These are phyloP conservation scores for Suillus brevipes DNA, from an alignment of 768 basidiomycete species.

Conservation along the genomic window DNA sequence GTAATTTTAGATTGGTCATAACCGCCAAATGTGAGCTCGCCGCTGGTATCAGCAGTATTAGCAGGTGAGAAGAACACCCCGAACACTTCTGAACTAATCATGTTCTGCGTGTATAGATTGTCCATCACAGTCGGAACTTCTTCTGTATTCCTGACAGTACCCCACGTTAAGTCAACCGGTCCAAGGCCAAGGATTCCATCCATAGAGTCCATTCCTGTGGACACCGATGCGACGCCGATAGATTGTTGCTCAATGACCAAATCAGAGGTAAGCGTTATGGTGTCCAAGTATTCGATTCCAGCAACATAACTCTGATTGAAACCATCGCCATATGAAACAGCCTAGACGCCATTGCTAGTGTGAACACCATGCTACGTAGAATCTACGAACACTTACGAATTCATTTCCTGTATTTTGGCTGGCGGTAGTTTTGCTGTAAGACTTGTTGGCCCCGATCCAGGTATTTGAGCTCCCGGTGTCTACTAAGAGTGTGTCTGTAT, in stretches of 20 bases:
- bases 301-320: conserved; percentile 6
- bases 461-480: conserved; percentile 26
- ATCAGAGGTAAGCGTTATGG: conserved; percentile 13
- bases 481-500: conserved; percentile 17
- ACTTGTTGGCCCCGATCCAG: conserved; percentile 19
- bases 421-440: conserved; percentile 5
- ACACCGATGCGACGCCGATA: conserved; percentile 31
- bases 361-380: neutral
- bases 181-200: conserved; percentile 23
- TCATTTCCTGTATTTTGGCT: conserved; percentile 10
- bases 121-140: conserved; percentile 36
- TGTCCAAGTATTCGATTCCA: conserved; percentile 18
- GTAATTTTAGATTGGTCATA: neutral
- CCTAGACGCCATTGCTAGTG: neutral
- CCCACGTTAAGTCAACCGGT: conserved; percentile 33
- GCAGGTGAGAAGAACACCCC: conserved; percentile 34
- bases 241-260: conserved; percentile 25
- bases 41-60: conserved; percentile 18
- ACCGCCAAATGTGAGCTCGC: neutral
- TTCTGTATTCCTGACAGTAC: conserved; percentile 17
- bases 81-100: conserved; percentile 29
- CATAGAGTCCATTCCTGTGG: neutral
- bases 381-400: conserved; percentile 1
- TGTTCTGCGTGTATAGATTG: conserved; percentile 32
- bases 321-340: conserved; percentile 15